These are phyloP conservation scores for Triticum timopheevii DNA, from an alignment of 176 grass and related monocot genomes.

Conservation along the genomic window DNA sequence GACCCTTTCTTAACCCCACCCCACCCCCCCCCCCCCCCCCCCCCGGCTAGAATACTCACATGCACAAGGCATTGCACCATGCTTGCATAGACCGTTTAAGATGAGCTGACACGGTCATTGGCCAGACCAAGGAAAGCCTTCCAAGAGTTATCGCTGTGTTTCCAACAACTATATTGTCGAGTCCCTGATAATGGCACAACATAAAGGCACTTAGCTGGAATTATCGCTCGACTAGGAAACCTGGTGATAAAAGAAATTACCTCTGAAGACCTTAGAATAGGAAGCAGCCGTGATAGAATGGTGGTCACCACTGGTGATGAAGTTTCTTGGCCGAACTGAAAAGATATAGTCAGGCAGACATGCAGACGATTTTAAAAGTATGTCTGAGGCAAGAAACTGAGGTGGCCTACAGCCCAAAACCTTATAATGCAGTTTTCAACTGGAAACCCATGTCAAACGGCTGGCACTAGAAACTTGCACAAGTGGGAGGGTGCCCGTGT, in stretches of 20 bases:
- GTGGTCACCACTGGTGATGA: slow-evolving; percentile 63
- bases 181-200: slow-evolving; percentile 41
- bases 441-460: no score
- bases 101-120: slow-evolving; percentile 79
- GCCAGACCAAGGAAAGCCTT: slow-evolving; percentile 93
- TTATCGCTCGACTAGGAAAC: slow-evolving; percentile 6
- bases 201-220: slow-evolving; percentile 25
- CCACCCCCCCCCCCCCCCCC: no score
- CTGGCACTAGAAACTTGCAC: no score
- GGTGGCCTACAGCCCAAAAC: not conserved
- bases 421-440: no score
- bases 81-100: slow-evolving; percentile 83
- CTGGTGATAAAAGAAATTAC: slow-evolving; percentile 30
- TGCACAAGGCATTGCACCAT: slow-evolving; percentile 85
- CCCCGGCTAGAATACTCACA: slow-evolving; percentile 42
- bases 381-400: not conserved
- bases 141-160: slow-evolving; percentile 93
- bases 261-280: slow-evolving; percentile 74
- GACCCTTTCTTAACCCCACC: not conserved
- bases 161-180: slow-evolving; percentile 83
- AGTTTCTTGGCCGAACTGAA: slow-evolving; percentile 80
- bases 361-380: not conserved
- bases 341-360: slow-evolving; percentile 21
- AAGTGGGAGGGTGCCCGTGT: no score
- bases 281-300: slow-evolving; percentile 67